Percentiles rank a stretch among this genome's conserved stretches.
Conservation (phyloP, 768 basidiomycete species). For the Naematelia aurantialba region DNA sequence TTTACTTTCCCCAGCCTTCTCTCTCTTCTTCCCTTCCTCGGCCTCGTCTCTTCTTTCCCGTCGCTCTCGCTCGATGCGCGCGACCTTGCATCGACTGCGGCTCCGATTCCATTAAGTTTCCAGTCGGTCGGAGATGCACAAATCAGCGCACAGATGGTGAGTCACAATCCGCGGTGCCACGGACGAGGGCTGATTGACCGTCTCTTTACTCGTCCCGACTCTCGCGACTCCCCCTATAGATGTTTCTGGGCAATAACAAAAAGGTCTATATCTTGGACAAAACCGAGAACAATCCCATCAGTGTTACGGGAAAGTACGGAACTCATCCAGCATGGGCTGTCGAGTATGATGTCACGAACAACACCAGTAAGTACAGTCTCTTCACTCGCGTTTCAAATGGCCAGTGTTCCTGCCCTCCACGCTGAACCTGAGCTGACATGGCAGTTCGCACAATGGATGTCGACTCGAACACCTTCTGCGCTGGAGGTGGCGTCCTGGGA, state of each 20-base stretch:
- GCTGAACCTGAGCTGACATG: conserved; percentile 3
- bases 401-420: no score
- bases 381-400: neutral
- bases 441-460: conserved; percentile 66
- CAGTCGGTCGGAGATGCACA: conserved; percentile 42
- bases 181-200: neutral
- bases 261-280: conserved; percentile 86
- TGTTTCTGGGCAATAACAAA: conserved; percentile 49
- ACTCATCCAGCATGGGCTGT: conserved; percentile 55
- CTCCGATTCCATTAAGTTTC: conserved; percentile 30
- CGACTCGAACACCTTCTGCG: conserved; percentile 76
- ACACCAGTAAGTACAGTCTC: conserved; percentile 50
- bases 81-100: conserved; percentile 8
- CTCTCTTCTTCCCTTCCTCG: conserved; percentile 33
- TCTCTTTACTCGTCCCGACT: neutral
- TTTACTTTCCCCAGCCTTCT: conserved; percentile 9
- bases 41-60: conserved; percentile 17
- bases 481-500: conserved; percentile 64
- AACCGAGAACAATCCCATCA: conserved; percentile 49
- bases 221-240: conserved; percentile 16
- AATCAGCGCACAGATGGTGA: conserved; percentile 49
- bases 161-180: conserved; percentile 8
- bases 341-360: conserved; percentile 60
- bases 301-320: conserved; percentile 38
- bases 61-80: no score